phyloP scores from a whole-genome alignment of 192 early-diverging fungal species.

The Phlyctochytrium arcticum region DNA sequence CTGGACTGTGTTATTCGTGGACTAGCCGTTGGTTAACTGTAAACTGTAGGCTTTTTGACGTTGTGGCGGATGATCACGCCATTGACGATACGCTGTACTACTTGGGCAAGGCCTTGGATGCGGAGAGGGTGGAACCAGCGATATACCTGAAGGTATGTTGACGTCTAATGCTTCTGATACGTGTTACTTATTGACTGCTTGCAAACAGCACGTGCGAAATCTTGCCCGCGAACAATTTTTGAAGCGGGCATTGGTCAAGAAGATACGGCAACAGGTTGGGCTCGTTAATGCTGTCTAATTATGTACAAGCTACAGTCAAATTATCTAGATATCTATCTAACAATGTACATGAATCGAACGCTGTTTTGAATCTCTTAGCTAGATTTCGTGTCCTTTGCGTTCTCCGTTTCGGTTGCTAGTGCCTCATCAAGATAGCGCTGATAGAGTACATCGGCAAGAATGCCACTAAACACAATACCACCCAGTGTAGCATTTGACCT shows the following conservation, averaged over 20 bases:
- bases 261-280: conserved; percentile 32
- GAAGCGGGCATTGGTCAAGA: conserved; percentile 63
- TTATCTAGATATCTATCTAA: no score
- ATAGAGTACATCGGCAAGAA: conserved; percentile 56
- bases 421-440: not conserved
- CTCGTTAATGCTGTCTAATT: not conserved
- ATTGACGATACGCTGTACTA: conserved; percentile 85
- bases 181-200: not conserved
- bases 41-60: conserved; percentile 67
- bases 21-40: not conserved
- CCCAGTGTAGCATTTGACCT: conserved; percentile 77
- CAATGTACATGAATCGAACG: no score
- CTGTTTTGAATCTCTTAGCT: no score
- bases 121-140: conserved; percentile 64
- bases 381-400: not conserved
- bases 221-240: conserved; percentile 87
- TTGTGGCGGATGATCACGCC: conserved; percentile 85
- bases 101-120: conserved; percentile 73
- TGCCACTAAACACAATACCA: conserved; percentile 68
- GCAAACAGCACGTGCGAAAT: conserved; percentile 65
- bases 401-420: no score
- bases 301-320: not conserved
- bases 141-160: conserved; percentile 74
- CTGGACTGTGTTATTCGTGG: not conserved
- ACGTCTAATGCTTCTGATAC: not conserved